Conservation (phyloP, 768 basidiomycete species). For the Goffeauzyma gilvescens region DNA sequence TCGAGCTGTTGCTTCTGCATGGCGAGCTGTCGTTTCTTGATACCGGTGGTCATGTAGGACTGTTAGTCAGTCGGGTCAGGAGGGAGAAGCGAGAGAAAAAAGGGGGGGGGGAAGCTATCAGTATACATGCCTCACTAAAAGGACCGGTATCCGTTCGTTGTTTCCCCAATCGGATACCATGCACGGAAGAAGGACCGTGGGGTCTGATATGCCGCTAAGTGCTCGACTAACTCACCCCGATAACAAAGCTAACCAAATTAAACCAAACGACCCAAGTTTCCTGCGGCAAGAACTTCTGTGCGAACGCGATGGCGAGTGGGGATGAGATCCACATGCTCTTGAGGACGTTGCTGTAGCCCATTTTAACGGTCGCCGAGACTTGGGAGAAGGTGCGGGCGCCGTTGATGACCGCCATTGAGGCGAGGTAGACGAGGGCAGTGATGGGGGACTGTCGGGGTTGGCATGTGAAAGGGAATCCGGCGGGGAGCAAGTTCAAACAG, state of each 20-base stretch:
- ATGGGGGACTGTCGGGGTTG: not conserved
- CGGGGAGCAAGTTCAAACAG: not conserved
- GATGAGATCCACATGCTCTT: constrained; percentile 63
- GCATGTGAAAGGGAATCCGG: not conserved
- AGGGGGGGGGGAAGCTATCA: too few species aligned
- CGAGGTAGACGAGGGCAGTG: constrained; percentile 37
- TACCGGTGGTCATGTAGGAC: constrained; percentile 16
- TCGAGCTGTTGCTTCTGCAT: constrained; percentile 32
- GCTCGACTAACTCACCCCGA: constrained; percentile 58
- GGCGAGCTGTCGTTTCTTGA: constrained; percentile 40
- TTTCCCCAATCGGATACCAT: constrained; percentile 6
- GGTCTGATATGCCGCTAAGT: too few species aligned
- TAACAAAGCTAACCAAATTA: constrained; percentile 50
- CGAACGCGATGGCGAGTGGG: constrained; percentile 52
- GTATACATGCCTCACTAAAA: too few species aligned
- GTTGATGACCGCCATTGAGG: constrained; percentile 65
- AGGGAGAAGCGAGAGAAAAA: constrained; percentile 33
- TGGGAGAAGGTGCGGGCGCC: constrained; percentile 53
- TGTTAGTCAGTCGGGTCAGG: constrained; percentile 43
- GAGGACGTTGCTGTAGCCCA: constrained; percentile 55
- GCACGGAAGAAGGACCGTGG: not conserved
- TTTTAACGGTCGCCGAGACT: constrained; percentile 47
- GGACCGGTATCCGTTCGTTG: too few species aligned
- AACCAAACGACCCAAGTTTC: constrained; percentile 84
- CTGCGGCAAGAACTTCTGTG: constrained; percentile 59